Evolutionary conservation across 805 yeast genomes (phyloP), one percentile per base, ranked within the genome.

Genomic region (Lachancea quebecensis): DNA sequence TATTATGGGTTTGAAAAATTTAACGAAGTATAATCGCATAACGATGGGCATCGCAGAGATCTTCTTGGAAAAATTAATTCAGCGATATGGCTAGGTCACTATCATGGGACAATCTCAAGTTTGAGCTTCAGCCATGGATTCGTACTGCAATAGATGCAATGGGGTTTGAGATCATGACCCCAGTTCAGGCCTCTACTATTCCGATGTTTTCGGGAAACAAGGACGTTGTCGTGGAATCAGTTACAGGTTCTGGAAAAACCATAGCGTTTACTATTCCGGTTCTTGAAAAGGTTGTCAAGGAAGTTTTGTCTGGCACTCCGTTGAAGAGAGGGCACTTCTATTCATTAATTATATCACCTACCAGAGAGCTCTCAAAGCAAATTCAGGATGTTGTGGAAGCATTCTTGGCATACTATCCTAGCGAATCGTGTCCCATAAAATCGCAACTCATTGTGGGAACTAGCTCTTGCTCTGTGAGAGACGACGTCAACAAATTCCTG

Each of bases 191-290:
- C 0, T 79, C 97, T 0, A 82, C 95, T 0, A 85, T 93, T 41
- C 99, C 99, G 0, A 68, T 90, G 48, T 77, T 93, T 52, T 66
- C 82, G 17, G 80, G 80, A 15, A 85, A 89, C 59, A 91, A 91
- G 58, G 99, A 93, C 66, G 96, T 93, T 3, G 93, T 93, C 8
- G 98, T 89, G 1, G 97, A 93, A 61, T 95, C 97, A 0, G 96
- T 88, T 1, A 93, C 99, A 0, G 99, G 99, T 0, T 89, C 97
- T 0, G 99, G 99, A n/a, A 93, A 93, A 62, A 93, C 99, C 0
- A 64, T 90, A n/a, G 84, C 97, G 2, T 93, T 85, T 68, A 78
- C 81, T 4, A 73, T 93, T 2, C 99, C 99, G 0, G 74, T 85
- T 1, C 57, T 89, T 4, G 91, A 89, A 55, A 82, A 80, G 53